Evolutionary conservation across 2,329 filamentous ascomycete species (phyloP), one percentile per base, ranked within the genome.

Genomic region (Stemphylium beticola): DNA sequence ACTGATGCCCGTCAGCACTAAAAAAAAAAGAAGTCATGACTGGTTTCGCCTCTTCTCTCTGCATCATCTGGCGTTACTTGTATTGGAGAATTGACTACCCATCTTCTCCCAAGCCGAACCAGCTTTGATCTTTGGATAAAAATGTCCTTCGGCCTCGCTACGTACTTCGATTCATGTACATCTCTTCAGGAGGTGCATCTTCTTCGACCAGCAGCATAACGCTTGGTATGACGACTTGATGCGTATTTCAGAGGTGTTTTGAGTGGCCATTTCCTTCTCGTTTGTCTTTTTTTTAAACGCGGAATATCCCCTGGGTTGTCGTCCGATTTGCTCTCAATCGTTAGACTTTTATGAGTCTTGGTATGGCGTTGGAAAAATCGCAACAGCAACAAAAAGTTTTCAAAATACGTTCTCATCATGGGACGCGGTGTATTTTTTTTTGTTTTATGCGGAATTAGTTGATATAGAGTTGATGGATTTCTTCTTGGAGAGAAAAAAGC

Each of bases 221-320:
- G 64, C 57, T 57, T 63, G 69, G 64, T 67, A 68, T 62, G 64
- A 71, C 62, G 66, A 69, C 48, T 59, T 62, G 66, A 71, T 72
- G 64, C 69, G 67, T 70, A 73, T 72, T 65, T 64, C 56, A 72
- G 62, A 60, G 68, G 67, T 69, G 68, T 69, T 65, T 34, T 56
- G 51, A 64, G 58, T 51, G 58, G 62, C 53, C 50, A 43, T 54
- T 47, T 42, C 53, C 49, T 59, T 58, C 31, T 49, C 8, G 22
- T 24, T 55, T 62, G 34, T 55, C 47, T 10, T 24, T 58, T 55
- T 52, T 37, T 43, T 50, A 29, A 33, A 50, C 55, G 60, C 57
- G 54, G 61, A 60, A 64, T 69, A 68, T 67, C 59, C 61, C 60
- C 52, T 49, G 46, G 38, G 45, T 38, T 50, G 55, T 57, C 52